phyloP scores from a whole-genome alignment of 2,329 filamentous ascomycete genomes.

The Fusarium buxicola region DNA sequence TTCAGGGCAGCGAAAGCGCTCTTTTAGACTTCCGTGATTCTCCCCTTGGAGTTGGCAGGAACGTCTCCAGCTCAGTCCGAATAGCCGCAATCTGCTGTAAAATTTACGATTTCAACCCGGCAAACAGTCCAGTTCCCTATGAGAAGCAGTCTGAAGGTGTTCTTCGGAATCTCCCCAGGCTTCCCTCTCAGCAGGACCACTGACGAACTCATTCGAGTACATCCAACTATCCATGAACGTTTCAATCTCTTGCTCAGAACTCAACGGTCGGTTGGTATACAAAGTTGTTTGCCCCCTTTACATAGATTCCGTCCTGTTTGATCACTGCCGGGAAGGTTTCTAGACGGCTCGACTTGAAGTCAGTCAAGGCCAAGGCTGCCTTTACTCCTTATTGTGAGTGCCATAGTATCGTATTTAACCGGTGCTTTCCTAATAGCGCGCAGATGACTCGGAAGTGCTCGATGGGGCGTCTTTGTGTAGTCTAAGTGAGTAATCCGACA shows the following conservation, averaged over 20 bases:
- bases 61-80: not conserved
- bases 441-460: not conserved
- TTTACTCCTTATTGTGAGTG: slow-evolving; percentile 3
- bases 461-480: slow-evolving; percentile 1
- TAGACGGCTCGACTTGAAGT: not conserved
- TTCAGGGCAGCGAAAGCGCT: too few relatives aligned
- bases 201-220: not conserved
- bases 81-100: slow-evolving; percentile 1
- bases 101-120: slow-evolving; percentile 1
- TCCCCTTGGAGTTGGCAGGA: not conserved
- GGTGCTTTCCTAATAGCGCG: not conserved
- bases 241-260: slow-evolving; percentile 1
- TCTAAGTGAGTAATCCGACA: not conserved
- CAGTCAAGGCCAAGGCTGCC: not conserved
- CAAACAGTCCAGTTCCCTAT: not conserved
- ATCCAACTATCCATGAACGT: not conserved
- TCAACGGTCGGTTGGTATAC: too few relatives aligned
- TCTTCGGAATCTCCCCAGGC: not conserved
- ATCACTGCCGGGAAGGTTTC: not conserved
- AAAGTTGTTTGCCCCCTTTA: not conserved
- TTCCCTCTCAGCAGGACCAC: not conserved
- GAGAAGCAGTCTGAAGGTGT: slow-evolving; percentile 2
- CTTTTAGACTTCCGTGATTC: not conserved
- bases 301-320: not conserved
- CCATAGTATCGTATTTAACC: not conserved